These are phyloP conservation scores for Boletus tylopilopsis DNA, from an alignment of 768 basidiomycete genomes.

Conservation along the genomic window DNA sequence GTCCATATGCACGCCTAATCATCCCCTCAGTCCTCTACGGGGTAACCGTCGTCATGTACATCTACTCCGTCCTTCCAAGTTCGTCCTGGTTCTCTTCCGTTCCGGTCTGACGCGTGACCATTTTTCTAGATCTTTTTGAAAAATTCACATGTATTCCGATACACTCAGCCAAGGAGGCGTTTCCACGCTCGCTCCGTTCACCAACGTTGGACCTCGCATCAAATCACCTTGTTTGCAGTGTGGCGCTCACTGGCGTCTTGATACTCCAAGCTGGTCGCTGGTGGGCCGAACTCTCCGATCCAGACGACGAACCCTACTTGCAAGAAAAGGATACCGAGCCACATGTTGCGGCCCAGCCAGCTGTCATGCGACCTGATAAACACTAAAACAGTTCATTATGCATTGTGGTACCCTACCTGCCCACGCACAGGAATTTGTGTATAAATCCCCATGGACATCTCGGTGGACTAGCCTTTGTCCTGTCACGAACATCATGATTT, in stretches of 20 bases:
- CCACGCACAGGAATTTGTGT: neutral
- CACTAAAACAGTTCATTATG: slow-evolving; percentile 9
- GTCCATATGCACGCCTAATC: neutral
- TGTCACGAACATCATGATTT: slow-evolving; percentile 23
- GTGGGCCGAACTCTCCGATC: slow-evolving; percentile 78
- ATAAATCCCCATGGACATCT: slow-evolving; percentile 7
- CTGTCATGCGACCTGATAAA: neutral
- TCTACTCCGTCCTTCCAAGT: slow-evolving; percentile 80
- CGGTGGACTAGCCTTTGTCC: neutral
- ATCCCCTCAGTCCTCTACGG: slow-evolving; percentile 63
- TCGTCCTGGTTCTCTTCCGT: slow-evolving; percentile 26
- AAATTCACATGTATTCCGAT: slow-evolving; percentile 58
- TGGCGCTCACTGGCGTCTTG: slow-evolving; percentile 83
- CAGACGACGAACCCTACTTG: slow-evolving; percentile 43
- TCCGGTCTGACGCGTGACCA: slow-evolving; percentile 3
- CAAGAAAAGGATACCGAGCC: slow-evolving; percentile 28
- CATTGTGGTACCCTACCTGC: neutral
- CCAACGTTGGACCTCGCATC: slow-evolving; percentile 79
- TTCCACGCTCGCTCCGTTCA: slow-evolving; percentile 58
- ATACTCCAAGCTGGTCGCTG: slow-evolving; percentile 79
- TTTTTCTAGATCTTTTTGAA: slow-evolving; percentile 46
- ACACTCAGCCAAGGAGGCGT: slow-evolving; percentile 49
- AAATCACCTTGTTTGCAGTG: slow-evolving; percentile 80
- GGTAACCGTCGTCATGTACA: slow-evolving; percentile 67
- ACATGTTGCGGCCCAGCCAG: slow-evolving; percentile 9